Evolutionary conservation across 202 grass and related monocot genomes (phyloP).

Genomic region (Musa balbisiana): DNA sequence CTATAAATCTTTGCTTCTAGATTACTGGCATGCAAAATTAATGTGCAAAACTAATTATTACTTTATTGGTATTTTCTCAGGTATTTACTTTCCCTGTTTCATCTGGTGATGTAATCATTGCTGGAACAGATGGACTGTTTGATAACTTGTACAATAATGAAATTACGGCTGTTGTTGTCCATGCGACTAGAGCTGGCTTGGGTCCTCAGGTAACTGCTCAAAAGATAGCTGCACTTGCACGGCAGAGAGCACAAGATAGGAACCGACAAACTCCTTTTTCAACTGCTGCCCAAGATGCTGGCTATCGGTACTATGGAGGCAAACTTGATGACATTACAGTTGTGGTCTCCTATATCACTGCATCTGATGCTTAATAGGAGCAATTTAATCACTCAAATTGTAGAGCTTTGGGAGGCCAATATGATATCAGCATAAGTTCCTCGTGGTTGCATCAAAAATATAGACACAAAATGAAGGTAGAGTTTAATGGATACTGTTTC

Average conservation of each 20-base stretch:
- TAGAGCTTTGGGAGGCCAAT: no score
- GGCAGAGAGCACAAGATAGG: neutral
- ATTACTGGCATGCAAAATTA: neutral
- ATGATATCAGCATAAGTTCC: no score
- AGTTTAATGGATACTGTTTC: no score
- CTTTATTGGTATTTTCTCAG: neutral
- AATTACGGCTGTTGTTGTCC: neutral
- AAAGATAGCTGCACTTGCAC: neutral
- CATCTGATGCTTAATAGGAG: neutral
- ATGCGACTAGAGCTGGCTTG: neutral
- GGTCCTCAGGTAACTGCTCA: neutral
- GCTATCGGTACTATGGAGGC: neutral
- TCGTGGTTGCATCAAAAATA: no score
- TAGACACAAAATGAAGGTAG: no score
- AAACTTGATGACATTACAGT: conserved; percentile 1
- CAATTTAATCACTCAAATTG: no score
- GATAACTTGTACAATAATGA: neutral
- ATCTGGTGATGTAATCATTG: neutral
- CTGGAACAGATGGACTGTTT: neutral
- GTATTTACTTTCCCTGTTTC: neutral
- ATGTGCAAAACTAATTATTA: neutral
- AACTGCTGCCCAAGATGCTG: neutral
- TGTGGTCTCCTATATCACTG: neutral
- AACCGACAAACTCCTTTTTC: neutral
- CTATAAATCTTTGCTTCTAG: neutral